A percentile compares a stretch with the other conserved stretches of the same genome.
Conservation (phyloP, 2,329 filamentous ascomycete genomes). For the Cadophora malorum region DNA sequence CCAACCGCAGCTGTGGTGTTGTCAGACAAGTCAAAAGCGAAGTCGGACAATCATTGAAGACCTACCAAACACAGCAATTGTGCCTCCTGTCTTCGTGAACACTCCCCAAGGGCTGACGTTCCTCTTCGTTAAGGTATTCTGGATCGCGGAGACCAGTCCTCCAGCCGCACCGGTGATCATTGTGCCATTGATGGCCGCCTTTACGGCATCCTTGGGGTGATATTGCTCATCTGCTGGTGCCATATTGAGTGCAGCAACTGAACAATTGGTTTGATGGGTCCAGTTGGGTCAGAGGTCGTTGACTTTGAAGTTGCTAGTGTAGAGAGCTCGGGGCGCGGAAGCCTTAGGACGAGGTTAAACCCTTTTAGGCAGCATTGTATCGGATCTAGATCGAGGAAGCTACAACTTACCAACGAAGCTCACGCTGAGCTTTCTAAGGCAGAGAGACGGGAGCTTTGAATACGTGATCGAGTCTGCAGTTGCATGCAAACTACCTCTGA, state of each 20-base stretch:
- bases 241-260: constrained; percentile 50
- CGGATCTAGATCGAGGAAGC: neutral
- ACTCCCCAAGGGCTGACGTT: constrained; percentile 84
- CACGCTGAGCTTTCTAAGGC: neutral
- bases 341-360: constrained; percentile 10
- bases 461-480: neutral
- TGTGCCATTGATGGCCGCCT: constrained; percentile 67
- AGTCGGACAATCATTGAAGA: constrained; percentile 5
- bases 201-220: constrained; percentile 77
- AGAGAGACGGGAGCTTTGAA: neutral
- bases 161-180: constrained; percentile 71
- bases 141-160: constrained; percentile 75
- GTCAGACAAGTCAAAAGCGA: neutral
- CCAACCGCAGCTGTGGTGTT: constrained; percentile 65
- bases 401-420: neutral
- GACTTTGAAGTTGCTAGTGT: constrained; percentile 33
- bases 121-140: constrained; percentile 83
- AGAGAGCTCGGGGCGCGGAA: constrained; percentile 25
- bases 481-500: neutral
- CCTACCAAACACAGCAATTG: constrained; percentile 60
- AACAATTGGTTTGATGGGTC: constrained; percentile 23
- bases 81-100: constrained; percentile 78
- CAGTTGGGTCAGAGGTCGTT: constrained; percentile 28
- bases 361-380: constrained; percentile 7
- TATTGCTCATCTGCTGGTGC: constrained; percentile 60